Evolutionary conservation across 2,329 filamentous ascomycete species (phyloP).

Genomic region (Aspergillus fumigatiaffinis): DNA sequence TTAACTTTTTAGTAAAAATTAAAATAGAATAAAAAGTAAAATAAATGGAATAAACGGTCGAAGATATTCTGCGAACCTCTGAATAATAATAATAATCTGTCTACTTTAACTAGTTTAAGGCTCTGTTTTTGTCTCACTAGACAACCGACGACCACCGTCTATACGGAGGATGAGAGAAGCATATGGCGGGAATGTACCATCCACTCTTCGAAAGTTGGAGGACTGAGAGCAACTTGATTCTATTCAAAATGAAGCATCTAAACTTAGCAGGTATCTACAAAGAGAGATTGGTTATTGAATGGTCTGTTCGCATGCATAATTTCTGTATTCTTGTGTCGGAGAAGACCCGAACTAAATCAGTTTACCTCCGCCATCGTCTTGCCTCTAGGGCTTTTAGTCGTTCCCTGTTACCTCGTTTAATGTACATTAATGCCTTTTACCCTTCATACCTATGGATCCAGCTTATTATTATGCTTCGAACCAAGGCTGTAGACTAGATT

Average conservation of each 20-base stretch:
- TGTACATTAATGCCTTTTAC: background rate
- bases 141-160: constrained; percentile 2
- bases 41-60: no score
- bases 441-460: background rate
- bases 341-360: background rate
- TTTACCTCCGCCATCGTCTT: background rate
- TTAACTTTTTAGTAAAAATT: no score
- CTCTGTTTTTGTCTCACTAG: background rate
- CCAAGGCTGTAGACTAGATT: background rate
- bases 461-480: background rate
- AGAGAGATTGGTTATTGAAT: background rate
- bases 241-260: background rate
- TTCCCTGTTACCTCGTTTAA: background rate
- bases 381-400: background rate
- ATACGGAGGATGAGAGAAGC: background rate
- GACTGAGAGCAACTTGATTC: background rate
- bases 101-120: background rate
- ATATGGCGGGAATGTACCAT: background rate
- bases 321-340: background rate
- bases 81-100: background rate
- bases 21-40: no score
- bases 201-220: background rate
- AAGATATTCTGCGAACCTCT: no score
- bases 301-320: no score
- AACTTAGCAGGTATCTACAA: background rate